Evolutionary conservation across 805 yeast genomes (phyloP).

Genomic region (Candida arabinofermentans): DNA sequence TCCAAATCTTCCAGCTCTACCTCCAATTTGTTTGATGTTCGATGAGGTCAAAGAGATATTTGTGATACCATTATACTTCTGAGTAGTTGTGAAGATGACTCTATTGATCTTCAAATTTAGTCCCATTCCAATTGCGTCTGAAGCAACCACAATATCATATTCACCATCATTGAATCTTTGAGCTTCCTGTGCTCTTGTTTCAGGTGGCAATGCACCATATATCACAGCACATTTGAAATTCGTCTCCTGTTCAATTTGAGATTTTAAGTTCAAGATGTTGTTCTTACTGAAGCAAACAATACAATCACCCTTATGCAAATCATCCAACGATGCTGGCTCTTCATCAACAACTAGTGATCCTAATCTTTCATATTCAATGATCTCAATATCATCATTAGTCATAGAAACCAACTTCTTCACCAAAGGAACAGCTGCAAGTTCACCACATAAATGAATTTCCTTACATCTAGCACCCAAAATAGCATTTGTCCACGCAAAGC

Average conservation of each 20-base stretch:
- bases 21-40: constrained; percentile 87
- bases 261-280: constrained; percentile 63
- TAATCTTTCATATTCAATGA: constrained; percentile 68
- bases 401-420: constrained; percentile 51
- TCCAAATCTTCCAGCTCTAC: constrained; percentile 85
- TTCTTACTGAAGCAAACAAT: constrained; percentile 81
- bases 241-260: constrained; percentile 62
- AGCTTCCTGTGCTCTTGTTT: constrained; percentile 85
- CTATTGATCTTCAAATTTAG: constrained; percentile 80
- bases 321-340: constrained; percentile 32
- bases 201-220: constrained; percentile 96
- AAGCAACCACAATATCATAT: constrained; percentile 83
- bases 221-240: constrained; percentile 76
- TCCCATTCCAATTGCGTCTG: constrained; percentile 99
- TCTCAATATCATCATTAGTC: constrained; percentile 79
- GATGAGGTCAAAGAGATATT: constrained; percentile 51
- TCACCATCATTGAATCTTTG: constrained; percentile 70
- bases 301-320: constrained; percentile 75
- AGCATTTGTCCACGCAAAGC: constrained; percentile 94
- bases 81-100: constrained; percentile 64
- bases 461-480: constrained; percentile 80
- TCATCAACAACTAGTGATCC: constrained; percentile 63
- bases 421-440: constrained; percentile 73
- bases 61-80: constrained; percentile 66
- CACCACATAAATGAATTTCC: constrained; percentile 93